Base-by-base conservation (phyloP, 139 green algal species). In the Picochlorum sp. region DNA sequence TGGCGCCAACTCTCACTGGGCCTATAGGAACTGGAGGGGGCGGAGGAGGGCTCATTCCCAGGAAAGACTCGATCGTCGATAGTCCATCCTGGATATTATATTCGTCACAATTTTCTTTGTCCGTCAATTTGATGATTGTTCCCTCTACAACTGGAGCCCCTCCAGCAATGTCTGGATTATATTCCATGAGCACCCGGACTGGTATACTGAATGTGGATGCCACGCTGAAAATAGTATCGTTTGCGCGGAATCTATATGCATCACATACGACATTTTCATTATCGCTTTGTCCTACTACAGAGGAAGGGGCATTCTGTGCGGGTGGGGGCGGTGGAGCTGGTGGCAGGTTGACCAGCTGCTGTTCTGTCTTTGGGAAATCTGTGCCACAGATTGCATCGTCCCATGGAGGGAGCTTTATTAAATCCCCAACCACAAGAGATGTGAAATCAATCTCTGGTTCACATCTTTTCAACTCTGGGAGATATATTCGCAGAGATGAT, bases 81-180 rank as follows among this genome's bases (percentile, higher is more conserved):
- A 21, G n/a, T 26, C n/a, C 47, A 20, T 54, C n/a, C 47, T 26
- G n/a, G 23, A 54, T 54, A 14, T 54, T 21, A 54, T 54, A 54
- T 54, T 54, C n/a, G 16, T 26, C n/a, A 54, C 47, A 54, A 26
- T 54, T 54, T 54, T 20, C n/a, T 20, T 54, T 21, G 16, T 54
- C 47, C 0, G 16, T 21, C 16, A 54, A 21, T 58, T 65, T 65
- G 20, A 65, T 32, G 14, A 65, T 32, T 32, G 23, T 52, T 32
- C 58, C 58, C 23, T 21, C 20, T 0, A 30, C 13, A n/a, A 59
- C 6, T 28, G 58, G 58, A 10, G 23, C 23, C 20, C 58, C 58
- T 16, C 18, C n/a, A 51, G 58, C 58, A 28, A 65, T n/a, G 11
- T 65, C 58, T 28, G 58, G 58, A 23, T 65, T 65, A 23, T 57